Percentiles rank a stretch among this genome's conserved stretches.
These are phyloP conservation scores for Halteria grandinella DNA, from an alignment of 73 alveolate genomes.

Conservation along the genomic window DNA sequence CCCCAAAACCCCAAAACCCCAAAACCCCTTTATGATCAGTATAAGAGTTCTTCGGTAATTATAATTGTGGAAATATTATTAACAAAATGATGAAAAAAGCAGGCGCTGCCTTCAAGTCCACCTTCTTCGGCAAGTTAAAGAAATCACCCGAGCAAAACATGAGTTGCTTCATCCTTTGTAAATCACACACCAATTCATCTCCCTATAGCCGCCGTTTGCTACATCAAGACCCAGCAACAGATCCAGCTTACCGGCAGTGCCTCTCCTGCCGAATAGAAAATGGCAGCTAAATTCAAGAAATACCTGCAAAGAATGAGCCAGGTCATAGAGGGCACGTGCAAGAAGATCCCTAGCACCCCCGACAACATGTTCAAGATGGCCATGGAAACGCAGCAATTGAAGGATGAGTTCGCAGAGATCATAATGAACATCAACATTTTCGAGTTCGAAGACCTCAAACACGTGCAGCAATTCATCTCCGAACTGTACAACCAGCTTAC, in stretches of 20 bases:
- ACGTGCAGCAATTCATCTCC: not conserved
- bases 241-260: not conserved
- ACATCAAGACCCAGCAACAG: not conserved
- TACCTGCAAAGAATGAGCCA: conserved; percentile 30
- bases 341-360: conserved; percentile 27
- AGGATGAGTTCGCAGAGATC: not conserved
- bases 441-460: conserved; percentile 35
- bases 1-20: no score
- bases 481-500: conserved; percentile 14
- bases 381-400: not conserved
- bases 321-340: conserved; percentile 36
- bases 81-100: no score
- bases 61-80: no score
- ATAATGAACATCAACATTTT: conserved; percentile 2
- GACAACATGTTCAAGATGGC: conserved; percentile 37
- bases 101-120: no score
- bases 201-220: conserved; percentile 14
- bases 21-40: no score
- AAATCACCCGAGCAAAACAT: conserved; percentile 42
- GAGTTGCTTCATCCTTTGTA: conserved; percentile 38
- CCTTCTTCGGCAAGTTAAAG: conserved; percentile 32
- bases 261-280: conserved; percentile 27
- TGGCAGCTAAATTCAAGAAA: conserved; percentile 21
- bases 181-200: not conserved
- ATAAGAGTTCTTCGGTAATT: no score